phyloP scores from a whole-genome alignment of 441 rosid species.

The Breynia disticha region DNA sequence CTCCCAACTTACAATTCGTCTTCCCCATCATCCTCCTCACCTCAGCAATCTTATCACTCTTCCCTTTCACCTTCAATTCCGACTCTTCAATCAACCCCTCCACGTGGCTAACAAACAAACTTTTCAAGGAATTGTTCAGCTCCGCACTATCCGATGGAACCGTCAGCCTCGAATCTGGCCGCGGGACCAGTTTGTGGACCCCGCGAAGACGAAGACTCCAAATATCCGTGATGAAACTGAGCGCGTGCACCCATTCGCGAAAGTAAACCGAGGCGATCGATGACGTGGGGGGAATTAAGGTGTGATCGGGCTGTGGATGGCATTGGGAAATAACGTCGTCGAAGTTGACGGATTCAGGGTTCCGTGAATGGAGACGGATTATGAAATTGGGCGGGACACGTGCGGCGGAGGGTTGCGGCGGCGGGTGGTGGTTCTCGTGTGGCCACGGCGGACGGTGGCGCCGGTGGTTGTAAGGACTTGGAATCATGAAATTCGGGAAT shows the following conservation, averaged over 20 bases:
- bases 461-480: background rate
- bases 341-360: background rate
- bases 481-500: background rate
- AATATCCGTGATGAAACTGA: conserved; percentile 26
- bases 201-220: conserved; percentile 47
- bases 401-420: background rate
- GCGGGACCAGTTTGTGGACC: conserved; percentile 22
- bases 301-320: conserved; percentile 8
- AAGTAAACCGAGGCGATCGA: conserved; percentile 31
- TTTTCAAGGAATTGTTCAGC: conserved; percentile 26
- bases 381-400: background rate
- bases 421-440: background rate
- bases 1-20: background rate
- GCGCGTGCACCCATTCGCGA: conserved; percentile 43
- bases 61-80: conserved; percentile 25
- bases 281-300: background rate
- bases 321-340: conserved; percentile 10
- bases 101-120: conserved; percentile 23
- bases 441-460: background rate
- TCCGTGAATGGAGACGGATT: too few species aligned
- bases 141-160: conserved; percentile 36
- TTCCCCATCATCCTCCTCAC: conserved; percentile 11
- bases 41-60: conserved; percentile 21
- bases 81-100: conserved; percentile 29
- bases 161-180: conserved; percentile 21